Percentiles rank a stretch among this genome's conserved stretches.
Conservation (phyloP, 202 grass and related monocot genomes). For the Setaria italica region DNA sequence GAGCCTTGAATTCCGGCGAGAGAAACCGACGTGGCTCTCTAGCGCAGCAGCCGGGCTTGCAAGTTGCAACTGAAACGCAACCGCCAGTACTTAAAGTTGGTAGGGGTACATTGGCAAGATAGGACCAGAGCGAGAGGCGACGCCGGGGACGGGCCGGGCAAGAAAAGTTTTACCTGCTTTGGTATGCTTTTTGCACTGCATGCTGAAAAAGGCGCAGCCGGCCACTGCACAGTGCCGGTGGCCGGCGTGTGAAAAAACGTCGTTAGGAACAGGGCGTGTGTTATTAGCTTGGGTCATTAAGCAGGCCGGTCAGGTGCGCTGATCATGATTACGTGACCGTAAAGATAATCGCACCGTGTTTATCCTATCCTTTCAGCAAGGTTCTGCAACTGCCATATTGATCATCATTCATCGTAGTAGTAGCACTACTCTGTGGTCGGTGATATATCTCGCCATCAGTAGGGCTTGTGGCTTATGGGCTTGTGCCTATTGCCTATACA, state of each 20-base stretch:
- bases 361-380: not conserved
- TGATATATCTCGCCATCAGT: too few species aligned
- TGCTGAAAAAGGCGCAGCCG: constrained; percentile 2
- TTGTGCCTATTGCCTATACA: not conserved
- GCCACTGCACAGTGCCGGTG: not conserved
- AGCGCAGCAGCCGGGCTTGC: not conserved
- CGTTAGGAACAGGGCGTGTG: not conserved
- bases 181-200: constrained; percentile 5
- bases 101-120: not conserved
- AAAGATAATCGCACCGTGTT: not conserved
- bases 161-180: constrained; percentile 34
- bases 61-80: constrained; percentile 9
- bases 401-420: not conserved
- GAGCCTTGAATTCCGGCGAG: not conserved
- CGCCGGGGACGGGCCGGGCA: not conserved
- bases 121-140: constrained; percentile 18
- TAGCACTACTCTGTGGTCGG: too few species aligned
- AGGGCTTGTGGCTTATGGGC: not conserved
- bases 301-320: not conserved
- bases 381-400: not conserved
- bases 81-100: constrained; percentile 16
- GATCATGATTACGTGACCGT: not conserved
- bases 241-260: constrained; percentile 27
- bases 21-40: not conserved
- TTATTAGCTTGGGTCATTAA: not conserved